Conservation (phyloP, 345 rosid genomes). For the Citrus inodora region DNA sequence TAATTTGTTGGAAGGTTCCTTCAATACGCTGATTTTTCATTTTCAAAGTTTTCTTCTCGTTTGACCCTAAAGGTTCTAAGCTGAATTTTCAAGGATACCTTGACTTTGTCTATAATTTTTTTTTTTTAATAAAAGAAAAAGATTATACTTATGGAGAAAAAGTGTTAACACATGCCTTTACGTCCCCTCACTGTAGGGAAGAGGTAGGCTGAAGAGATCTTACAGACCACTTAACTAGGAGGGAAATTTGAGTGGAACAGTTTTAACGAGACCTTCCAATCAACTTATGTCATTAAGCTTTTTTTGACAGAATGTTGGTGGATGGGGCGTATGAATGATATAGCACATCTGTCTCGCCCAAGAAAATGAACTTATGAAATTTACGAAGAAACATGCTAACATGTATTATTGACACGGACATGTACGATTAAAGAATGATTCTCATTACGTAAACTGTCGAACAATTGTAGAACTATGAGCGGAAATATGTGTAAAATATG, state of each 20-base stretch:
- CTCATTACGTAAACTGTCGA: background rate
- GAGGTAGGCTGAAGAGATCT: background rate
- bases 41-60: background rate
- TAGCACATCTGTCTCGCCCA: no score
- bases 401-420: background rate
- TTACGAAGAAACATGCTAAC: background rate
- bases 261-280: no score
- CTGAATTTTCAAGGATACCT: background rate
- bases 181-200: background rate
- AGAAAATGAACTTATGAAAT: no score
- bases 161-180: background rate
- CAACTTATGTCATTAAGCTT: no score
- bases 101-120: constrained; percentile 1
- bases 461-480: background rate
- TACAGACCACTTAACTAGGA: background rate
- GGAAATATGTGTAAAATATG: background rate
- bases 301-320: background rate
- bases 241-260: background rate
- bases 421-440: background rate
- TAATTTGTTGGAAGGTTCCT: background rate
- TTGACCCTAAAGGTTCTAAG: background rate
- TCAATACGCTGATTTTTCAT: background rate
- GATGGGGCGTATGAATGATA: background rate
- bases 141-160: background rate
- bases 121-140: no score